These are phyloP conservation scores for Ramichloridium luteum DNA, from an alignment of 2,329 filamentous ascomycete species.

Conservation along the genomic window DNA sequence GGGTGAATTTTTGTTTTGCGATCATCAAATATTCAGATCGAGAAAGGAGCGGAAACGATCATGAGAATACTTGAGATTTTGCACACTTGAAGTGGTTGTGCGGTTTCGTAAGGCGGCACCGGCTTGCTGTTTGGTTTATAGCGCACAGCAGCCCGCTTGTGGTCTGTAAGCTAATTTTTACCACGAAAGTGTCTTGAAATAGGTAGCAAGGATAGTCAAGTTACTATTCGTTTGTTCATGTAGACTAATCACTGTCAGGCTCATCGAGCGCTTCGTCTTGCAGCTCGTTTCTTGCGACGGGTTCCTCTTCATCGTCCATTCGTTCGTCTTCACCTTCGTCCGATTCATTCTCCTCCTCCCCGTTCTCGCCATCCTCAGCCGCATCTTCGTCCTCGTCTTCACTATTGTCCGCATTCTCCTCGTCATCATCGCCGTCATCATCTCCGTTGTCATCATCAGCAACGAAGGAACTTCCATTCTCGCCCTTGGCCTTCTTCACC, in stretches of 20 bases:
- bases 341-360: constrained; percentile 39
- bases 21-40: too few relatives aligned
- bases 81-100: too few relatives aligned
- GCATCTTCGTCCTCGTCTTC: constrained; percentile 16
- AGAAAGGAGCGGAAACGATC: too few relatives aligned
- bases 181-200: too few relatives aligned
- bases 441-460: constrained; percentile 36
- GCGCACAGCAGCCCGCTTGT: too few relatives aligned
- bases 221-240: too few relatives aligned
- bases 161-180: too few relatives aligned
- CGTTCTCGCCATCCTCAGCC: constrained; percentile 17
- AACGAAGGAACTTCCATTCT: constrained; percentile 25
- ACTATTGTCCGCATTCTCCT: constrained; percentile 41
- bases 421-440: constrained; percentile 40
- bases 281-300: constrained; percentile 43
- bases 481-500: constrained; percentile 39
- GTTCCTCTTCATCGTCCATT: constrained; percentile 35
- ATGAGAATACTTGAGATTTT: too few relatives aligned
- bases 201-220: too few relatives aligned
- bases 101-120: too few relatives aligned
- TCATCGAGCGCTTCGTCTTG: constrained; percentile 26
- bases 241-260: constrained; percentile 20
- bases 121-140: too few relatives aligned
- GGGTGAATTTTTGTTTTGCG: not conserved
- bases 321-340: constrained; percentile 39